phyloP scores from a whole-genome alignment of 2,329 filamentous ascomycete genomes.

The Neurospora sp. region DNA sequence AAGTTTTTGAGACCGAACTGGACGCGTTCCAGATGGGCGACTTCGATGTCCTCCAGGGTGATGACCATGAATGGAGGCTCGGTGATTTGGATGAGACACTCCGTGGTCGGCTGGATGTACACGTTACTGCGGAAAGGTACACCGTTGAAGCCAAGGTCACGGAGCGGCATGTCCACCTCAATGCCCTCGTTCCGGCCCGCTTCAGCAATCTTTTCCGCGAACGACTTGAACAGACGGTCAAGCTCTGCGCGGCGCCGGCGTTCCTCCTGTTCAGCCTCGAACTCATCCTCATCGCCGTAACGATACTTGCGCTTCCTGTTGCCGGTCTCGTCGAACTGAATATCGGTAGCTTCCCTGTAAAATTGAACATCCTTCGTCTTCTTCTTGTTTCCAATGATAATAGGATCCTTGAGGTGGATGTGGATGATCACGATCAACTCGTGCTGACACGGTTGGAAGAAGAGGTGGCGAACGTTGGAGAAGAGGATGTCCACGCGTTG shows the following conservation, averaged over 20 bases:
- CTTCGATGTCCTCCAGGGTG: slow-evolving; percentile 89
- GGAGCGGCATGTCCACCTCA: slow-evolving; percentile 92
- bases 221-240: slow-evolving; percentile 90
- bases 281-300: slow-evolving; percentile 96
- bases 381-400: slow-evolving; percentile 93
- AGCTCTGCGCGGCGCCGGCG: slow-evolving; percentile 81
- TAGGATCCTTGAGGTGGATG: slow-evolving; percentile 93
- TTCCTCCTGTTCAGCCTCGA: slow-evolving; percentile 97
- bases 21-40: slow-evolving; percentile 92
- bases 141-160: slow-evolving; percentile 92
- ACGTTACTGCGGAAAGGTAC: slow-evolving; percentile 95
- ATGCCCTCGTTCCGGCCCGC: slow-evolving; percentile 84
- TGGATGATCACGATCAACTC: slow-evolving; percentile 98
- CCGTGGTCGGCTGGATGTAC: slow-evolving; percentile 88
- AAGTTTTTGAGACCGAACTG: slow-evolving; percentile 98
- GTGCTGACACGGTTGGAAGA: slow-evolving; percentile 95
- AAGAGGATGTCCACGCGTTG: slow-evolving; percentile 90
- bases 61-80: slow-evolving; percentile 96
- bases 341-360: slow-evolving; percentile 94
- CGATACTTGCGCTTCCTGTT: slow-evolving; percentile 97
- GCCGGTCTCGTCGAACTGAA: slow-evolving; percentile 97
- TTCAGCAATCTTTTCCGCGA: slow-evolving; percentile 95
- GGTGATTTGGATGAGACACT: slow-evolving; percentile 92
- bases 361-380: slow-evolving; percentile 99
- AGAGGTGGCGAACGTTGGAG: slow-evolving; percentile 96